Evolutionary conservation across 768 basidiomycete species (phyloP), one percentile per base, ranked within the genome.

Genomic region (Phanerodontia chrysosporium): DNA sequence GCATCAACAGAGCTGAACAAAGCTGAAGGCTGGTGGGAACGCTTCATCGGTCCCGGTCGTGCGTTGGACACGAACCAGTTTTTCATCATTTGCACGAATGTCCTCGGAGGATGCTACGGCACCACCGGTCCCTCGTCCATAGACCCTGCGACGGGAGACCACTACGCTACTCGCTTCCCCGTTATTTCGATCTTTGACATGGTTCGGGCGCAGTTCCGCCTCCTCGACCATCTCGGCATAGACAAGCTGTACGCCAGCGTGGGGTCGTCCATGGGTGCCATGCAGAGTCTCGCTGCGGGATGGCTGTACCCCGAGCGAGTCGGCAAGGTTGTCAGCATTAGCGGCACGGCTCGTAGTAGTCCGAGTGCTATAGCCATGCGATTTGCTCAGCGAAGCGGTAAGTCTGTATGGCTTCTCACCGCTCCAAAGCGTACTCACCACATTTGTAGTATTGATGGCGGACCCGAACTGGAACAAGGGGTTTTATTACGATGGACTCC

Each of bases 381-480:
- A 39, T 95, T 87, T 73, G 95, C 97, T 0, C 97, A 99, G 72
- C 76, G 97, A 70, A 97, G 95, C 74, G 96, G 96, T 94, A 63
- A 64, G 87, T 76, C 2, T 24, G 60, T 55, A 49, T 60, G 54
- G 54, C 4, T 10, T 13, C 55, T 44, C 36, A 25, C 16, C 30
- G 21, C 49, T 35, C 63, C 63, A n/a, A n/a, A n/a, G n/a, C n/a
- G n/a, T n/a, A 49, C 27, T 8, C 35, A 18, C 35, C 24, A 32
- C 58, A 5, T 51, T 24, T 44, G 27, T 16, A 98, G 97, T 99
- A 18, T 83, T 99, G 55, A 99, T 99, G 97, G 91, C 96, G 1
- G 97, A 99, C 73, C 96, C 96, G 0, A 98, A 98, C 63, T 99
- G 97, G 97, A 99, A 98, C 61, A 87, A 94, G 35, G 97, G 97